These are phyloP conservation scores for Dryadomyces sulphureus DNA, from an alignment of 2,329 filamentous ascomycete species.

Conservation along the genomic window DNA sequence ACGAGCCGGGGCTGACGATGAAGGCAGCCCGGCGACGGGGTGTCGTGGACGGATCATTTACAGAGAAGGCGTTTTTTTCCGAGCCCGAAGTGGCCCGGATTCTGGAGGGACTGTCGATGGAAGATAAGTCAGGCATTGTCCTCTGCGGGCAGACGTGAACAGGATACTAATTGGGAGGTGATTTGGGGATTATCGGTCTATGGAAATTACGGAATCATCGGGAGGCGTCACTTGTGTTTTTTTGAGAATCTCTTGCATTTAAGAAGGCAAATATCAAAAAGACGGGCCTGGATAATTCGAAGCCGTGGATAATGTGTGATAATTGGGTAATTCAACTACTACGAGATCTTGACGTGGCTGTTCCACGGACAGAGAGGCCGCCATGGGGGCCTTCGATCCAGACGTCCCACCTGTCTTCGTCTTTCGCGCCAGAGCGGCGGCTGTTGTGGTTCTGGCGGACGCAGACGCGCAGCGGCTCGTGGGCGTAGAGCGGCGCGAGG, in stretches of 20 bases:
- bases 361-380: slow-evolving; percentile 47
- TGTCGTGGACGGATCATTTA: slow-evolving; percentile 1
- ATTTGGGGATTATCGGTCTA: not conserved
- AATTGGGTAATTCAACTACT: not conserved
- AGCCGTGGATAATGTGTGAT: not conserved
- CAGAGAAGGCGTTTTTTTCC: slow-evolving; percentile 5
- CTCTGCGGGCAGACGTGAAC: slow-evolving; percentile 6
- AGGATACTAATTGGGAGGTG: not conserved
- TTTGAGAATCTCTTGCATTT: not conserved
- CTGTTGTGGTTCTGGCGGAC: slow-evolving; percentile 31
- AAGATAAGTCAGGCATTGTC: slow-evolving; percentile 6
- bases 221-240: not conserved
- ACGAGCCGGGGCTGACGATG: slow-evolving; percentile 2
- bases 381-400: slow-evolving; percentile 51
- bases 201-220: not conserved
- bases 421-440: not conserved
- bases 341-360: slow-evolving; percentile 4
- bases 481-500: slow-evolving; percentile 63
- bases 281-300: too few relatives aligned
- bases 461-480: slow-evolving; percentile 57
- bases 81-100: slow-evolving; percentile 7
- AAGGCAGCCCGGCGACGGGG: not conserved
- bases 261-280: too few relatives aligned
- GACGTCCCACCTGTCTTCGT: slow-evolving; percentile 33
- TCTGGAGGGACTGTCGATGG: slow-evolving; percentile 9